Evolutionary conservation across 805 yeast genomes (phyloP), one percentile per base, ranked within the genome.

Genomic region (Wickerhamiella sergipiensis): DNA sequence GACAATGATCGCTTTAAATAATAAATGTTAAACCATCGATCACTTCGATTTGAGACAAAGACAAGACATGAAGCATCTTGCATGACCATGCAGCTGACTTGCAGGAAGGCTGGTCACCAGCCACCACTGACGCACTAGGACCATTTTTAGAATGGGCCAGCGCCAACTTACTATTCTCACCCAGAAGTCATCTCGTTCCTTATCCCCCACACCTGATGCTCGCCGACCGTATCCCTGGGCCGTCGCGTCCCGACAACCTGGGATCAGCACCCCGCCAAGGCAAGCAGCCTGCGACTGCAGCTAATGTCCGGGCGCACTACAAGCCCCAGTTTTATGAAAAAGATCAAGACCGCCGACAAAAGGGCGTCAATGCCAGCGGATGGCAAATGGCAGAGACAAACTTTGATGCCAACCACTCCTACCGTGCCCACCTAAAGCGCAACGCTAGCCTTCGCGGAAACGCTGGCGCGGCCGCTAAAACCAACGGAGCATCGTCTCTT

Each of bases 401-500:
- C 19, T 36, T 36, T 9, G 40, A 36, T 13, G 19, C 17, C 19
- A 18, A n/a, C 40, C 40, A 36, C 15, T 18, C 40, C 19, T 36
- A 36, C 13, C 40, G 40, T 17, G 19, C 19, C 3, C 40, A 36
- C 4, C 44, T 9, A 39, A 33, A 7, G 43, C 45, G 13, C 38
- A 45, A 17, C 6, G 49, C 54, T 1, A 21, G 29, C 6, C 50
- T 56, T 4, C 48, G 47, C 19, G 40, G 40, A 15, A 17, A 18
- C 17, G 19, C 19, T 6, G 40, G 19, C 19, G 5, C 40, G 2
- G 18, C 19, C 19, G 3, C 19, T 17, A 36, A 36, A 36, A 36
- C 7, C 10, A 13, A 18, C 13, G 19, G 19, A 17, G 40, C 19
- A 5, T 5, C 40, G 13, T 36, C 29, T 2, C 15, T 43, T 2